Conservation (phyloP, 495 filamentous ascomycete species). For the Aspergillus indologenus region DNA sequence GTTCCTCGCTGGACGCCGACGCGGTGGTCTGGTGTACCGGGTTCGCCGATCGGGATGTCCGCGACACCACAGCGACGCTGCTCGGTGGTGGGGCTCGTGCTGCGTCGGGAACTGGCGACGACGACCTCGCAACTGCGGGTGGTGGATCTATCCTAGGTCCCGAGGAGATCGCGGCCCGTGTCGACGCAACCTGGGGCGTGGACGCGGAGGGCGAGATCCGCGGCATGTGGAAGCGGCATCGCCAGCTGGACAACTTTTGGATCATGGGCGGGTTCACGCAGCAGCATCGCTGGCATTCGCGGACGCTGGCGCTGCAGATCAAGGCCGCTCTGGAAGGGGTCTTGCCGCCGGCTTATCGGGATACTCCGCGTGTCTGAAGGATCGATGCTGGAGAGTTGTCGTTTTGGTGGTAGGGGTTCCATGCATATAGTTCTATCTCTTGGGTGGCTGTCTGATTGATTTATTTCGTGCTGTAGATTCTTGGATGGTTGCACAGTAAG, state of each 20-base stretch:
- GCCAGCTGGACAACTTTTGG: slow-evolving; percentile 34
- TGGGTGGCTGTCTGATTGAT: no score
- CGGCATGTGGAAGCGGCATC: slow-evolving; percentile 36
- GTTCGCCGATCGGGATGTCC: slow-evolving; percentile 27
- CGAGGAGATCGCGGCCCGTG: slow-evolving; percentile 25
- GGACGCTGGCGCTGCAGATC: slow-evolving; percentile 36
- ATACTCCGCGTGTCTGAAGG: background rate
- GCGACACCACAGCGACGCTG: slow-evolving; percentile 21
- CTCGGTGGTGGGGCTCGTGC: slow-evolving; percentile 17
- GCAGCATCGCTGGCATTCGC: slow-evolving; percentile 31
- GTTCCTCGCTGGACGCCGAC: slow-evolving; percentile 32
- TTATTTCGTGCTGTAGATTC: no score
- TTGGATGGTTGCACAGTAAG: no score
- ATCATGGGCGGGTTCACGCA: slow-evolving; percentile 36
- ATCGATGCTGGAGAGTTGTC: background rate
- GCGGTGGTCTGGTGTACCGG: slow-evolving; percentile 40
- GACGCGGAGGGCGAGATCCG: slow-evolving; percentile 39
- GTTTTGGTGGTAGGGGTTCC: background rate
- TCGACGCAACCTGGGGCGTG: slow-evolving; percentile 38
- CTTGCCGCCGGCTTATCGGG: slow-evolving; percentile 22
- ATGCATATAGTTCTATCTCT: no score
- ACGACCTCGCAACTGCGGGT: background rate
- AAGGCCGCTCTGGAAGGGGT: slow-evolving; percentile 27
- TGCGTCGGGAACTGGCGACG: no score
- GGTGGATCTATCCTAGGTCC: slow-evolving; percentile 11